Evolutionary conservation across 2,329 filamentous ascomycete genomes (phyloP).

Genomic region (Dactylellina drechsleri): DNA sequence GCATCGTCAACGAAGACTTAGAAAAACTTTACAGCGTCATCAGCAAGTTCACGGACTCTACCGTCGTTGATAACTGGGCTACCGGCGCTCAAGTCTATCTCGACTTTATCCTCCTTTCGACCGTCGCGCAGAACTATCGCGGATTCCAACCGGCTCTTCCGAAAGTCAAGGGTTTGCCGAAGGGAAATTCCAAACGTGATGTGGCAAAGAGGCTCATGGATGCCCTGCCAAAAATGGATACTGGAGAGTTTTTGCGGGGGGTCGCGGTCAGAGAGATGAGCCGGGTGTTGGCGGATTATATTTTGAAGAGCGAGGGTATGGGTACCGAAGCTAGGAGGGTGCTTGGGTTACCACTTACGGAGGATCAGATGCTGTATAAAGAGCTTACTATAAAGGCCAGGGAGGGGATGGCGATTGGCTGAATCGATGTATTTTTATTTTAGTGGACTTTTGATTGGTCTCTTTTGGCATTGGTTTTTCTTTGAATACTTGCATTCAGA

Average conservation of each 20-base stretch:
- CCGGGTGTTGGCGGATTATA: slow-evolving; percentile 74
- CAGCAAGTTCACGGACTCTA: slow-evolving; percentile 73
- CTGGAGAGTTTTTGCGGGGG: slow-evolving; percentile 67
- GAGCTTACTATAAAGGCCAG: slow-evolving; percentile 48
- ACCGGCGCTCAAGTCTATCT: slow-evolving; percentile 82
- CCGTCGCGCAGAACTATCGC: slow-evolving; percentile 60
- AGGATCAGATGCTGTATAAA: slow-evolving; percentile 69
- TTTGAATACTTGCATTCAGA: too few relatives aligned
- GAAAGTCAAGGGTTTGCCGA: slow-evolving; percentile 59
- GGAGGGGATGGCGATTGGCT: slow-evolving; percentile 49
- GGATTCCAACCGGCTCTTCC: slow-evolving; percentile 56
- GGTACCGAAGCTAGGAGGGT: slow-evolving; percentile 65
- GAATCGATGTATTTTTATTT: background rate
- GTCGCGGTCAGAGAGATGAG: slow-evolving; percentile 87
- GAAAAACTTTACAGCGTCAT: slow-evolving; percentile 75
- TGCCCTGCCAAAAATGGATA: slow-evolving; percentile 63
- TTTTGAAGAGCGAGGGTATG: slow-evolving; percentile 70
- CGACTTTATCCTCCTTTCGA: slow-evolving; percentile 68
- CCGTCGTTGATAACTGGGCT: slow-evolving; percentile 76
- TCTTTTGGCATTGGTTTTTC: too few relatives aligned
- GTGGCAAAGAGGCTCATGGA: slow-evolving; percentile 65
- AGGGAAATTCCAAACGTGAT: slow-evolving; percentile 60
- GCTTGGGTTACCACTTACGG: slow-evolving; percentile 73
- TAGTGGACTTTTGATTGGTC: too few relatives aligned
- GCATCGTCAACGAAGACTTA: slow-evolving; percentile 85